These are phyloP conservation scores for Zygoascus tannicola DNA, from an alignment of 805 yeast species.

Conservation along the genomic window DNA sequence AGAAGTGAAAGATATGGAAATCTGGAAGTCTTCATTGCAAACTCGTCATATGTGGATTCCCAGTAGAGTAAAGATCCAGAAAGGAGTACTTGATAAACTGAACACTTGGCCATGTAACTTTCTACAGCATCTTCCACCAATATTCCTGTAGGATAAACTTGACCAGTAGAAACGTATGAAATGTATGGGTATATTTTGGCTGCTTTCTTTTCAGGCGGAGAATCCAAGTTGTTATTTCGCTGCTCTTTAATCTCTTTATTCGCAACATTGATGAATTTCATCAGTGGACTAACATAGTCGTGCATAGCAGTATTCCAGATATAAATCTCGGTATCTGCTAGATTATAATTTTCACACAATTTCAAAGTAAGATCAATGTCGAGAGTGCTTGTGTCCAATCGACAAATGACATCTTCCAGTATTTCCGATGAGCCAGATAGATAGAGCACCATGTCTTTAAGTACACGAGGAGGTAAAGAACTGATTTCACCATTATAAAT, in stretches of 20 bases:
- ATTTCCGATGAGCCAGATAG: constrained; percentile 35
- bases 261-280: constrained; percentile 42
- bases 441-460: constrained; percentile 54
- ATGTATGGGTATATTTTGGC: constrained; percentile 49
- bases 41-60: not conserved
- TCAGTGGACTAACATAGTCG: constrained; percentile 65
- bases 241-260: constrained; percentile 15
- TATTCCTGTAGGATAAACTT: constrained; percentile 69
- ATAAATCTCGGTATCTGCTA: constrained; percentile 56
- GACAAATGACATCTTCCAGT: constrained; percentile 61
- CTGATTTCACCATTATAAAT: constrained; percentile 40
- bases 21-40: constrained; percentile 5
- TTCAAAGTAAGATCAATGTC: constrained; percentile 71
- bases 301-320: constrained; percentile 61
- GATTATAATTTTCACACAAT: constrained; percentile 45
- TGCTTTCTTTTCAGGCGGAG: constrained; percentile 17
- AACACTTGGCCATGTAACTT: constrained; percentile 37
- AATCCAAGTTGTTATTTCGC: constrained; percentile 15
- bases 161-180: constrained; percentile 61
- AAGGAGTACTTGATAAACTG: constrained; percentile 49
- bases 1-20: constrained; percentile 64
- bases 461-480: constrained; percentile 50
- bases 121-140: constrained; percentile 31
- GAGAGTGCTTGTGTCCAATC: constrained; percentile 54
- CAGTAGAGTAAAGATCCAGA: constrained; percentile 32